Evolutionary conservation across 208 protist genomes (phyloP), one percentile per base, ranked within the genome.

Genomic region (Angomonas ambiguus): DNA sequence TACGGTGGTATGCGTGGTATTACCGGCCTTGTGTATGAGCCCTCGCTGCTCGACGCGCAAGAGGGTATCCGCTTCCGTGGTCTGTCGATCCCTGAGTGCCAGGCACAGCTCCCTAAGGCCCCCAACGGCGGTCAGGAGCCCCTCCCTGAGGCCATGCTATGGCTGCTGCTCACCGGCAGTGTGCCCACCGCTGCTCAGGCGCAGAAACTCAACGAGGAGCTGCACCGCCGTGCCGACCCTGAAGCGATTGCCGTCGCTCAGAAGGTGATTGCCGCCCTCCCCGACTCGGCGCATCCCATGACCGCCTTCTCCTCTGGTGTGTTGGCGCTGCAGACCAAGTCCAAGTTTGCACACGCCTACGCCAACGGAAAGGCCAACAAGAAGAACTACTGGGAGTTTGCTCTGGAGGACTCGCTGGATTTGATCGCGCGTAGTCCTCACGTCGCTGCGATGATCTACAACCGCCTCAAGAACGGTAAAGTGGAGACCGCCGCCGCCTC

Each of bases 61-160:
- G 90, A 98, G 71, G 98, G 98, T 79, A 99, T 99, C 79, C 88
- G 95, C 65, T 99, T 98, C 85, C 92, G 97, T 66, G 96, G 96
- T 60, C 83, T 85, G 34, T 93, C 95, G 34, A 98, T 99, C 66
- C 88, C 96, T 20, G 92, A 99, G 82, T 96, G 92, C 74, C 84
- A 83, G 62, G 94, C 96, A 82, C 56, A 85, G 64, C 69, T 92
- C 62, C 94, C 98, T 16, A 97, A 96, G 69, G 96, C 89, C 11
- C 11, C 38, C 16, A 33, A 64, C 57, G 85, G 80, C 33, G 91
- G 91, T 49, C 51, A 66, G 30, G 91, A 98, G 80, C 96, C 97
- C 62, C 76, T 98, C 20, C 95, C 97, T 32, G 97, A 99, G 87
- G 94, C 77, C 60, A 85, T 98, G 67, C 79, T 98, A 16, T 99